Percentiles rank a stretch among this genome's conserved stretches.
phyloP scores from a whole-genome alignment of 768 basidiomycete species.

The Hemileccinum rubropunctum region DNA sequence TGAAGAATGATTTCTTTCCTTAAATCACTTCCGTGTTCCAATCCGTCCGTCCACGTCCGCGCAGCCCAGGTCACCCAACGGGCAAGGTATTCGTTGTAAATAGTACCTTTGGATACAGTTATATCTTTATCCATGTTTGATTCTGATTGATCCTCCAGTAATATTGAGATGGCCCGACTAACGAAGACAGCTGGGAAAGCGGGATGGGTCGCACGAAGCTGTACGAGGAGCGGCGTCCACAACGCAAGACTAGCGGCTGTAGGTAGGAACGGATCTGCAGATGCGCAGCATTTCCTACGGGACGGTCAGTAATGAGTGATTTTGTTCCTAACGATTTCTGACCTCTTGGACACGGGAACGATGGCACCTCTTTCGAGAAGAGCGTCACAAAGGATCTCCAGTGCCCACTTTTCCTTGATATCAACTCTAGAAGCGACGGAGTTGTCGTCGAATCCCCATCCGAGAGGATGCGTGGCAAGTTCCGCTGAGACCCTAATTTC shows the following conservation, averaged over 20 bases:
- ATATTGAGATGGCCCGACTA: slow-evolving; percentile 40
- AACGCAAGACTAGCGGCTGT: slow-evolving; percentile 50
- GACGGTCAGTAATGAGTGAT: slow-evolving; percentile 1
- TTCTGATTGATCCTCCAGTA: slow-evolving; percentile 22
- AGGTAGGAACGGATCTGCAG: slow-evolving; percentile 45
- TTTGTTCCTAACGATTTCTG: slow-evolving; percentile 16
- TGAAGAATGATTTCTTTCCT: slow-evolving; percentile 43
- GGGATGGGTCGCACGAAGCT: slow-evolving; percentile 54
- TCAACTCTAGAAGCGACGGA: slow-evolving; percentile 40
- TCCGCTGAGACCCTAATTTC: slow-evolving; percentile 68
- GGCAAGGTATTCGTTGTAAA: slow-evolving; percentile 59
- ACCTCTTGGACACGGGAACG: slow-evolving; percentile 87
- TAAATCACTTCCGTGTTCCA: slow-evolving; percentile 38
- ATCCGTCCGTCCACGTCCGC: slow-evolving; percentile 36
- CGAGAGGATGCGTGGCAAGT: slow-evolving; percentile 41
- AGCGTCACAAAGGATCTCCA: slow-evolving; percentile 63
- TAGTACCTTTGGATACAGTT: slow-evolving; percentile 32
- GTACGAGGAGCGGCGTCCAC: slow-evolving; percentile 65
- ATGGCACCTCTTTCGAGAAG: slow-evolving; percentile 71
- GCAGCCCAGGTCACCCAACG: slow-evolving; percentile 69
- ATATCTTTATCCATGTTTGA: slow-evolving; percentile 13
- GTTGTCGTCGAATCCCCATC: slow-evolving; percentile 40
- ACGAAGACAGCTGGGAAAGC: slow-evolving; percentile 51
- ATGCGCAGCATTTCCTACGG: slow-evolving; percentile 53
- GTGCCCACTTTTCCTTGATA: slow-evolving; percentile 59